phyloP scores from a whole-genome alignment of 805 yeast genomes.

The Clavispora fructus region DNA sequence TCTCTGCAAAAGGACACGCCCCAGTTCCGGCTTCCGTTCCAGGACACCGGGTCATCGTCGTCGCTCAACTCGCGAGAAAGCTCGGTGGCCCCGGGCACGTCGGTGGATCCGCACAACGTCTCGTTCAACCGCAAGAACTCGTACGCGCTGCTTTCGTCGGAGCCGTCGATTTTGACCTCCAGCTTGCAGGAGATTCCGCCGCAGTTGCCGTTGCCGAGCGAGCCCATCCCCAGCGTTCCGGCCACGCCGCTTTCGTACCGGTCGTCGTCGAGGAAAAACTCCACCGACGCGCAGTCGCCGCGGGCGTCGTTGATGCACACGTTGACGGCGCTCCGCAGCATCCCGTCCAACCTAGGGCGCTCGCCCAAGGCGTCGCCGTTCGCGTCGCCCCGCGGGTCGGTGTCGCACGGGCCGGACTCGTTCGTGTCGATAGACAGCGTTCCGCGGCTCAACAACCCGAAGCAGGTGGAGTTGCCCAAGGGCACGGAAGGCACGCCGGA shows the following conservation, averaged over 20 bases:
- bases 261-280: conserved; percentile 30
- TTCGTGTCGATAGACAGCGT: not conserved
- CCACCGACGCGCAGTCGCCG: conserved; percentile 34
- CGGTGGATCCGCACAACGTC: conserved; percentile 23
- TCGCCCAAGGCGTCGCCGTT: conserved; percentile 38
- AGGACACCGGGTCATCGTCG: conserved; percentile 30
- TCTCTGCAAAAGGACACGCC: conserved; percentile 41
- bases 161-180: conserved; percentile 8
- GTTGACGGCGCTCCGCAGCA: conserved; percentile 34
- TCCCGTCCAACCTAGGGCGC: conserved; percentile 20
- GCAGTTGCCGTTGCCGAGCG: conserved; percentile 50
- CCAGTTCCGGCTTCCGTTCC: conserved; percentile 66
- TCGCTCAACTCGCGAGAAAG: conserved; percentile 6
- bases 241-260: conserved; percentile 30
- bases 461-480: not conserved
- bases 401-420: conserved; percentile 18
- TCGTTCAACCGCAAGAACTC: conserved; percentile 9
- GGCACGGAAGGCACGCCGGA: not conserved
- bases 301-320: conserved; percentile 38
- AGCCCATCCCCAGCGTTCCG: conserved; percentile 43
- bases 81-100: conserved; percentile 4
- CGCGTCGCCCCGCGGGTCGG: conserved; percentile 45
- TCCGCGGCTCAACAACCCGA: not conserved
- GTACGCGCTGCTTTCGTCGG: conserved; percentile 7
- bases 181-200: conserved; percentile 45